Evolutionary conservation across 1,284 basidiomycete species (phyloP).

Genomic region (Kalmanozyma brasiliensis): DNA sequence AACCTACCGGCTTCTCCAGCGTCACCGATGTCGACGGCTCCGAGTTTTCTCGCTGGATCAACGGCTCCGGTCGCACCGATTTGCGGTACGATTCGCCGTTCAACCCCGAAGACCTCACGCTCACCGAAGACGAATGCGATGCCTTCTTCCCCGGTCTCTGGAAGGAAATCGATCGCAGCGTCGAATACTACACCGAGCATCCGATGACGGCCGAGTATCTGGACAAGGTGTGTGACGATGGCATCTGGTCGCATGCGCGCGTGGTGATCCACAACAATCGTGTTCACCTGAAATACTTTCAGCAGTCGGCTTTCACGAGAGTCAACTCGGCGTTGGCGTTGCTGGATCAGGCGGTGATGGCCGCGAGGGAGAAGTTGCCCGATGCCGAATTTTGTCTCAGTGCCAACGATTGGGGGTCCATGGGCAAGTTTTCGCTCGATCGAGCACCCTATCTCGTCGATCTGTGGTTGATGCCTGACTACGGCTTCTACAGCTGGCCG

Average conservation of each 20-base stretch:
- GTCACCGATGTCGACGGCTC: conserved; percentile 20
- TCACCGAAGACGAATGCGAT: conserved; percentile 64
- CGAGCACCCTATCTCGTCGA: conserved; percentile 53
- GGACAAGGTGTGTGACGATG: conserved; percentile 60
- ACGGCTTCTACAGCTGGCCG: conserved; percentile 63
- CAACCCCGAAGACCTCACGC: conserved; percentile 60
- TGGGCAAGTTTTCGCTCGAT: conserved; percentile 62
- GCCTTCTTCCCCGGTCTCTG: conserved; percentile 61
- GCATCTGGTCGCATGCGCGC: conserved; percentile 57
- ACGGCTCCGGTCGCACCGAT: conserved; percentile 35
- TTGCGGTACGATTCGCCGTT: conserved; percentile 56
- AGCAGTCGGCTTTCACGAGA: conserved; percentile 54
- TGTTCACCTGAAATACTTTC: conserved; percentile 58
- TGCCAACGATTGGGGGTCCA: conserved; percentile 60
- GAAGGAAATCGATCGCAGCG: conserved; percentile 59
- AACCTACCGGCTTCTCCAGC: not conserved
- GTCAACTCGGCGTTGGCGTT: conserved; percentile 54
- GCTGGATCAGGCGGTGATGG: conserved; percentile 52
- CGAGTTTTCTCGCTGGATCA: conserved; percentile 46
- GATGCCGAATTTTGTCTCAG: conserved; percentile 65
- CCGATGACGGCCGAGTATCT: conserved; percentile 49
- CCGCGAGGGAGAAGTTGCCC: conserved; percentile 56
- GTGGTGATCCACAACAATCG: conserved; percentile 64
- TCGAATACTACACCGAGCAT: conserved; percentile 50
- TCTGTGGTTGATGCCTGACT: conserved; percentile 67